phyloP scores from a whole-genome alignment of 192 early-diverging fungal species.

The Backusella mclennaniae region DNA sequence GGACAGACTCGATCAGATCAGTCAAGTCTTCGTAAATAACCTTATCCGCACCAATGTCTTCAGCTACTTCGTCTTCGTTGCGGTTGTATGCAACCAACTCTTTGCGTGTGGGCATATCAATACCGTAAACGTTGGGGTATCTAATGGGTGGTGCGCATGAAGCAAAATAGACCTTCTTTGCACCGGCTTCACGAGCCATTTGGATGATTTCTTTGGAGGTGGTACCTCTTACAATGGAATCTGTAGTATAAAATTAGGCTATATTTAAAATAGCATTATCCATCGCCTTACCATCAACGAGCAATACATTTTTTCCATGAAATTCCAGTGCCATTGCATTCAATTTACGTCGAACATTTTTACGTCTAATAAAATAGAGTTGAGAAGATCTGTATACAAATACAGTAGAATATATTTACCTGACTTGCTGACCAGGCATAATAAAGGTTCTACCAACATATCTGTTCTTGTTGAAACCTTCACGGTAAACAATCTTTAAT shows the following conservation, averaged over 20 bases:
- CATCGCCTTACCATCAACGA: constrained; percentile 83
- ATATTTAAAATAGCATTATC: background rate
- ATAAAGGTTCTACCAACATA: constrained; percentile 99
- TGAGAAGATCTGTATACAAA: background rate
- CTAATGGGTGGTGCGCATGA: constrained; percentile 96
- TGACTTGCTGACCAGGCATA: constrained; percentile 95
- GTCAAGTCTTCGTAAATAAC: constrained; percentile 93
- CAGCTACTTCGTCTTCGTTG: constrained; percentile 82
- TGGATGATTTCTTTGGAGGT: constrained; percentile 98
- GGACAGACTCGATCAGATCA: constrained; percentile 82
- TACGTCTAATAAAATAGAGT: constrained; percentile 43
- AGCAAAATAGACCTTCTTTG: constrained; percentile 98
- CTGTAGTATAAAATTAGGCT: constrained; percentile 31
- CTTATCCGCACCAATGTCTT: constrained; percentile 88
- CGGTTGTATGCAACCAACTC: constrained; percentile 88
- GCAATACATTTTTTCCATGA: constrained; percentile 90
- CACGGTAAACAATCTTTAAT: constrained; percentile 89
- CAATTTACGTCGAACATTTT: constrained; percentile 94
- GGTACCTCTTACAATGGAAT: constrained; percentile 99
- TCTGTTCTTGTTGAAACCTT: constrained; percentile 99
- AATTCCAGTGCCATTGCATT: constrained; percentile 99
- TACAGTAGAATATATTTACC: constrained; percentile 17
- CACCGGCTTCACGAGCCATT: constrained; percentile 98
- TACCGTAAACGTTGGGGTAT: constrained; percentile 99
- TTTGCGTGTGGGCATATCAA: constrained; percentile 95